These are phyloP conservation scores for Ceratobasidium sp. DNA, from an alignment of 1,284 basidiomycete species.

Conservation along the genomic window DNA sequence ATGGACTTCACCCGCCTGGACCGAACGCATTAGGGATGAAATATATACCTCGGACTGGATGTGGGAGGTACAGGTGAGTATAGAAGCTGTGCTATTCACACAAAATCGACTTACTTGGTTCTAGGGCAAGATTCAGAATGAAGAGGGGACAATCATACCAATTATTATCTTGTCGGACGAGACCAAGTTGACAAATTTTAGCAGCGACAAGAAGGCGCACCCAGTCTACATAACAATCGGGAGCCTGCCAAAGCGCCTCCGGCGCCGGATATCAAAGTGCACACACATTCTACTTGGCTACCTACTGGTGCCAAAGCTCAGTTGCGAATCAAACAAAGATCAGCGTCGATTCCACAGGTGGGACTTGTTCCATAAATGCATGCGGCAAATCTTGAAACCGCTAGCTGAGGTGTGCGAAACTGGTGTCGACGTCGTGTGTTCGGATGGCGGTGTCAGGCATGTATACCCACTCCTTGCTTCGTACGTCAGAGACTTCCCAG, in stretches of 20 bases:
- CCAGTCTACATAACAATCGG: conserved; percentile 48
- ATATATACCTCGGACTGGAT: conserved; percentile 31
- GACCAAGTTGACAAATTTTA: conserved; percentile 42
- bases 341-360: not conserved
- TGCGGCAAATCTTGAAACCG: conserved; percentile 31
- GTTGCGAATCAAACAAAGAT: conserved; percentile 3
- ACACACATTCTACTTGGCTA: conserved; percentile 46
- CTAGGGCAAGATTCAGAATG: not conserved
- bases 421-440: conserved; percentile 20
- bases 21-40: conserved; percentile 21
- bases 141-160: conserved; percentile 12
- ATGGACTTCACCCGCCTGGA: not conserved
- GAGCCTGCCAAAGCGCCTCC: conserved; percentile 44
- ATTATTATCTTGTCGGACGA: conserved; percentile 45
- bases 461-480: conserved; percentile 8
- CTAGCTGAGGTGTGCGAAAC: conserved; percentile 12
- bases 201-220: conserved; percentile 44
- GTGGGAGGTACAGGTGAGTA: conserved; percentile 42
- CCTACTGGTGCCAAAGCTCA: conserved; percentile 22
- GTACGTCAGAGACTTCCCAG: conserved; percentile 4
- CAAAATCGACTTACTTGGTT: too few species aligned
- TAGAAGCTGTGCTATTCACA: not conserved
- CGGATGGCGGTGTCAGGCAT: conserved; percentile 27
- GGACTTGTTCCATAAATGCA: conserved; percentile 21
- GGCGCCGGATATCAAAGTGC: conserved; percentile 15